phyloP scores from a whole-genome alignment of 192 early-diverging fungal species.

The Umbelopsis sp. region DNA sequence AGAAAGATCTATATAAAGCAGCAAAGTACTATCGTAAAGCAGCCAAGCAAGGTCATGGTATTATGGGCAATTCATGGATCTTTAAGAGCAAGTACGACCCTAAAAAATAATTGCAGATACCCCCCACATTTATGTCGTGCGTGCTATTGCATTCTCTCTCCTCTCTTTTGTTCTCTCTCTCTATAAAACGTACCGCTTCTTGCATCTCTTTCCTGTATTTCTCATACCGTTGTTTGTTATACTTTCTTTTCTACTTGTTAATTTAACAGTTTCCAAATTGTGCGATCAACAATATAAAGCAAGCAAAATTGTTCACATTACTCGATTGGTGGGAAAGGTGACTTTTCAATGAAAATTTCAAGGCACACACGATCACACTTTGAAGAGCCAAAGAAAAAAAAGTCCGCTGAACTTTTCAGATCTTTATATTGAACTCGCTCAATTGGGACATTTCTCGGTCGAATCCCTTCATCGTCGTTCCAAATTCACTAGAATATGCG shows the following conservation, averaged over 20 bases:
- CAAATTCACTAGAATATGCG: conserved; percentile 7
- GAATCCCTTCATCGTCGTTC: not conserved
- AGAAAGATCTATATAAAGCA: conserved; percentile 70
- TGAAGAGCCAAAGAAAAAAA: not conserved
- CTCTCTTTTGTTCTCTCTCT: not conserved
- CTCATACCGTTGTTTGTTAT: not conserved
- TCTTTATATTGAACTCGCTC: not conserved
- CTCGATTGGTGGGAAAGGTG: too few relatives aligned
- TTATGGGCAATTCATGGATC: conserved; percentile 86
- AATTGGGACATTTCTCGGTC: conserved; percentile 1
- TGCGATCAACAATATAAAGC: not conserved
- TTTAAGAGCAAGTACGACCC: conserved; percentile 78
- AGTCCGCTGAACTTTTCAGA: not conserved
- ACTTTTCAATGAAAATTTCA: too few relatives aligned
- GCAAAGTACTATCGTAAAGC: conserved; percentile 81
- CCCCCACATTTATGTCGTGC: conserved; percentile 6
- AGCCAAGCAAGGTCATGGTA: conserved; percentile 66
- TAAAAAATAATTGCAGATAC: conserved; percentile 17
- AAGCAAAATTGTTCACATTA: not conserved
- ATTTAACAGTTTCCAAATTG: not conserved
- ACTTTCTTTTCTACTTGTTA: not conserved
- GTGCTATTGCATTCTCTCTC: not conserved
- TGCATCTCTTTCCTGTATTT: not conserved
- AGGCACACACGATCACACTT: not conserved
- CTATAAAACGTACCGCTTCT: not conserved